A percentile compares a stretch with the other conserved stretches of the same genome.
phyloP scores from a whole-genome alignment of 2,329 filamentous ascomycete species.

The Aureobasidium uvarum region DNA sequence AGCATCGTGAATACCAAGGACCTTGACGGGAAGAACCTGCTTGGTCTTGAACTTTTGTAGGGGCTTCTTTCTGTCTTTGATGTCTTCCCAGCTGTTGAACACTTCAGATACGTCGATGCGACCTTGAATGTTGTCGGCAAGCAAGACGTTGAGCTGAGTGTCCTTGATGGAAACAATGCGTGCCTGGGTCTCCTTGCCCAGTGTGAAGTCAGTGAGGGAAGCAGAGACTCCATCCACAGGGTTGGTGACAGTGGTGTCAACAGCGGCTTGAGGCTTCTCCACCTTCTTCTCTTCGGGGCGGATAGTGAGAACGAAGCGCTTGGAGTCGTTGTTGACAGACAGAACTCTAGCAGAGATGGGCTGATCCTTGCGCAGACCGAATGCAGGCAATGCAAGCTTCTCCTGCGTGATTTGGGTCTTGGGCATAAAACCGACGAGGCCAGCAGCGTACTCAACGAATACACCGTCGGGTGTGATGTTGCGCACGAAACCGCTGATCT shows the following conservation, averaged over 20 bases:
- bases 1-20: slow-evolving; percentile 86
- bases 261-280: slow-evolving; percentile 33
- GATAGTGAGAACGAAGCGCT: slow-evolving; percentile 67
- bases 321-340: slow-evolving; percentile 67
- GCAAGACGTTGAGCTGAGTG: slow-evolving; percentile 86
- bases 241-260: slow-evolving; percentile 48
- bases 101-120: slow-evolving; percentile 88
- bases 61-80: slow-evolving; percentile 76
- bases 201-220: slow-evolving; percentile 67
- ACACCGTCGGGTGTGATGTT: slow-evolving; percentile 78
- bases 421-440: slow-evolving; percentile 73
- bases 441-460: slow-evolving; percentile 84
- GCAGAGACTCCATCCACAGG: slow-evolving; percentile 64
- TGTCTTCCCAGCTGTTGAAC: slow-evolving; percentile 85
- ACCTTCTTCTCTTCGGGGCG: slow-evolving; percentile 43
- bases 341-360: slow-evolving; percentile 70
- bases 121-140: slow-evolving; percentile 86
- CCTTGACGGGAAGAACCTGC: slow-evolving; percentile 68
- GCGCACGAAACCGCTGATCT: slow-evolving; percentile 75
- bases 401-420: slow-evolving; percentile 75
- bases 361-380: slow-evolving; percentile 75
- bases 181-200: slow-evolving; percentile 73
- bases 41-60: slow-evolving; percentile 71
- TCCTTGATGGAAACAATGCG: slow-evolving; percentile 80
- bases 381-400: slow-evolving; percentile 64